phyloP scores from a whole-genome alignment of 2,329 filamentous ascomycete genomes.

The Lachnellula occidentalis region DNA sequence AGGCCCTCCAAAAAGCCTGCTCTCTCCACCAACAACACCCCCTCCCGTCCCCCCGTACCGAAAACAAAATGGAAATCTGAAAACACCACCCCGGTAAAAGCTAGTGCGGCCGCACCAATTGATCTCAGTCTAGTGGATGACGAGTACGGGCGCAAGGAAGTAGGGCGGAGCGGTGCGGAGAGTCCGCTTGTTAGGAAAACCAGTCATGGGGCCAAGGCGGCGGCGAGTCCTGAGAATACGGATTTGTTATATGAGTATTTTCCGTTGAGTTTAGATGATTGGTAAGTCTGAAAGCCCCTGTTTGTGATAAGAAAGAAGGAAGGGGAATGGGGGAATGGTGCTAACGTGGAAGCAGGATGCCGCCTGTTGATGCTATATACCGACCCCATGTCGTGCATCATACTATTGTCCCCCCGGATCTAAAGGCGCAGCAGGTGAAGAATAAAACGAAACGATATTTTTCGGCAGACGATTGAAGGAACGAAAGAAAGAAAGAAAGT shows the following conservation, averaged over 20 bases:
- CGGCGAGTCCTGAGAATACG: constrained; percentile 63
- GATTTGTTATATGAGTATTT: constrained; percentile 95
- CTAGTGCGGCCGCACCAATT: constrained; percentile 19
- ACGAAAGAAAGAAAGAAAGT: too few species aligned
- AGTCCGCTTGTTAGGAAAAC: constrained; percentile 28
- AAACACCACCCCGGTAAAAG: constrained; percentile 3
- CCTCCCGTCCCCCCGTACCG: constrained; percentile 25
- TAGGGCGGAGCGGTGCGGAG: constrained; percentile 17
- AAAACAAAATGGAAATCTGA: constrained; percentile 31
- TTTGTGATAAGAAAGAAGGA: neutral
- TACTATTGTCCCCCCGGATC: constrained; percentile 63
- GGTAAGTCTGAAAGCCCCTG: constrained; percentile 40
- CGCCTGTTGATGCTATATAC: constrained; percentile 84
- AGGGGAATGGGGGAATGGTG: neutral
- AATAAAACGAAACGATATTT: constrained; percentile 69
- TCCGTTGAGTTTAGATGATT: constrained; percentile 83
- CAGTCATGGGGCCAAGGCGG: constrained; percentile 26
- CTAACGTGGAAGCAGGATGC: constrained; percentile 52
- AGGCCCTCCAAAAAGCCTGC: constrained; percentile 20
- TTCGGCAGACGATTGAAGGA: constrained; percentile 47
- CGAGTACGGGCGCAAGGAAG: constrained; percentile 15
- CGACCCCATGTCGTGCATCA: constrained; percentile 92
- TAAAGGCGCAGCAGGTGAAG: constrained; percentile 62
- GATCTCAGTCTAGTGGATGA: constrained; percentile 29
- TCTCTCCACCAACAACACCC: constrained; percentile 3